phyloP scores from a whole-genome alignment of 1,139 yeast species.

The Saccharomyces hybrid region DNA sequence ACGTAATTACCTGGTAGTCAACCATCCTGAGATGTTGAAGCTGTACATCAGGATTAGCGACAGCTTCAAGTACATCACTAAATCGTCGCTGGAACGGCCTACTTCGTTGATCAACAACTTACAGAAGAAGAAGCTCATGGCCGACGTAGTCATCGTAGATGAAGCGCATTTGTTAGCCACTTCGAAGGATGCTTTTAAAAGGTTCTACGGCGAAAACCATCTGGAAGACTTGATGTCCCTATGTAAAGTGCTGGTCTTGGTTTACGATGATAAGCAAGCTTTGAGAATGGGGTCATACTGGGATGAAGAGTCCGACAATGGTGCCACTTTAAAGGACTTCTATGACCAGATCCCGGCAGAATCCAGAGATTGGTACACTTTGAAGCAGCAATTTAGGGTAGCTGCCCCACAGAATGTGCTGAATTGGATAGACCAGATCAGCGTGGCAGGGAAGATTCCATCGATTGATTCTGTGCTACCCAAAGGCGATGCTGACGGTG shows the following conservation, averaged over 20 bases:
- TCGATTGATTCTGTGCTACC: constrained; percentile 23
- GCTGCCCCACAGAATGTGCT: constrained; percentile 35
- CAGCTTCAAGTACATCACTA: constrained; percentile 32
- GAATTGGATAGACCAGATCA: constrained; percentile 35
- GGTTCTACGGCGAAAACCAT: constrained; percentile 37
- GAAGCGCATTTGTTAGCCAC: constrained; percentile 39
- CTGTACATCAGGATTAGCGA: constrained; percentile 34
- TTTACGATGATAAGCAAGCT: constrained; percentile 39
- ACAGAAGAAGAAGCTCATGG: constrained; percentile 19
- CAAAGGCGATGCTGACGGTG: constrained; percentile 11
- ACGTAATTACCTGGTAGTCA: constrained; percentile 35
- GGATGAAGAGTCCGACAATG: constrained; percentile 29
- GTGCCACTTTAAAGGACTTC: constrained; percentile 25
- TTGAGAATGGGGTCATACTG: constrained; percentile 39
- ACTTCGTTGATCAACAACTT: constrained; percentile 36
- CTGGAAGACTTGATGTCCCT: constrained; percentile 34
- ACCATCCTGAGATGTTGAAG: constrained; percentile 41
- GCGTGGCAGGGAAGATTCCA: constrained; percentile 30
- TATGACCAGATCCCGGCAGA: constrained; percentile 12
- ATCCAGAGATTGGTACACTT: constrained; percentile 22
- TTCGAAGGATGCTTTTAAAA: constrained; percentile 37
- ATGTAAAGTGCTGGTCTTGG: constrained; percentile 34
- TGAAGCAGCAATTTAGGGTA: constrained; percentile 37
- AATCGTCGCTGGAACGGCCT: constrained; percentile 36
- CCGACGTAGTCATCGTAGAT: constrained; percentile 36